Percentiles rank a stretch among this genome's conserved stretches.
Conservation (phyloP, 192 early-diverging fungal species). For the Glomus cerebriforme region DNA sequence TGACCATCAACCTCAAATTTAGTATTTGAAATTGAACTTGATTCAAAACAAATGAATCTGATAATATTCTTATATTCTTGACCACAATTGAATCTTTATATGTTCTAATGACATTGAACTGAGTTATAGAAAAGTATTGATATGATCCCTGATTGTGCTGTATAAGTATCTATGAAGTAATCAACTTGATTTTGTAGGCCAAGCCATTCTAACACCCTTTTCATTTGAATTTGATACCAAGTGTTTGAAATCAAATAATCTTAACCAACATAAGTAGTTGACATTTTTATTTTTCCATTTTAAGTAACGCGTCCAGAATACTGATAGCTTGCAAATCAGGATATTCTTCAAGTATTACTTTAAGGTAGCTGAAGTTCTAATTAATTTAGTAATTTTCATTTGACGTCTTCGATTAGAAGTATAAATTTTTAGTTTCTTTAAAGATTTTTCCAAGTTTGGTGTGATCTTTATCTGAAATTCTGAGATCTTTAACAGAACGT, state of each 20-base stretch:
- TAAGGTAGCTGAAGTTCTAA: conserved; percentile 55
- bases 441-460: conserved; percentile 46
- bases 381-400: conserved; percentile 71
- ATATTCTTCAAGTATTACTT: conserved; percentile 2
- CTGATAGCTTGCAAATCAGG: not conserved
- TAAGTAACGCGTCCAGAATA: not conserved
- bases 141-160: no score
- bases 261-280: no score
- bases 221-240: no score
- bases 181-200: no score
- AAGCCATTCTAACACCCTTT: no score
- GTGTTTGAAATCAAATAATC: no score
- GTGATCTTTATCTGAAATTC: conserved; percentile 49
- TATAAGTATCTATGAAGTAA: no score
- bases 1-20: conserved; percentile 66
- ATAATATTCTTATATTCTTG: not conserved
- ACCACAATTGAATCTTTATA: no score
- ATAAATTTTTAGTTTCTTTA: conserved; percentile 59
- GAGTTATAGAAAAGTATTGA: no score
- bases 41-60: conserved; percentile 20
- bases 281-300: no score
- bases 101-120: no score
- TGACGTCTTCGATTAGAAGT: conserved; percentile 67
- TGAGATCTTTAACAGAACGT: conserved; percentile 50
- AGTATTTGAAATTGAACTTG: conserved; percentile 45